Conservation (phyloP, 768 basidiomycete genomes). For the Termitomyces sp. region DNA sequence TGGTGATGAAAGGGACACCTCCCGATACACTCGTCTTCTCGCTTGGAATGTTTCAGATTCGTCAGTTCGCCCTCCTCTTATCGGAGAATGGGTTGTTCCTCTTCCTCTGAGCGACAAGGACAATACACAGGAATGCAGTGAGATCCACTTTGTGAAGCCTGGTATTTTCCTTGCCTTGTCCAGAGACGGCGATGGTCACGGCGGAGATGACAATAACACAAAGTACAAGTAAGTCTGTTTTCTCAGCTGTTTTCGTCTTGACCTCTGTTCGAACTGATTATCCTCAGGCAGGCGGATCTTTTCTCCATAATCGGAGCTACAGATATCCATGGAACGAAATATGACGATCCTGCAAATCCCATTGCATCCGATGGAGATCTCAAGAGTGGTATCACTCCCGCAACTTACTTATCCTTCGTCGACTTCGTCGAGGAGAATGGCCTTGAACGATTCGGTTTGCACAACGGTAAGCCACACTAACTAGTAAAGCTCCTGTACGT, state of each 20-base stretch:
- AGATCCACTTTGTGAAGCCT: conserved; percentile 52
- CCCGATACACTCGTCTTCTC: conserved; percentile 52
- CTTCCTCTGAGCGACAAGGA: conserved; percentile 46
- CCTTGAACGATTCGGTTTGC: conserved; percentile 59
- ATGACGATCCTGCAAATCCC: conserved; percentile 50
- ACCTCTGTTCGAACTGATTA: conserved; percentile 9
- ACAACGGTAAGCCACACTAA: conserved; percentile 37
- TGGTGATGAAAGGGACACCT: conserved; percentile 42
- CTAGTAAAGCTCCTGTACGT: background rate
- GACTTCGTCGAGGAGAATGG: conserved; percentile 50
- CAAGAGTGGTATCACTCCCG: conserved; percentile 44
- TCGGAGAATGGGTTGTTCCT: conserved; percentile 60
- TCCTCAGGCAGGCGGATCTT: conserved; percentile 52
- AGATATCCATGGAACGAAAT: conserved; percentile 55
- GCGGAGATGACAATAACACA: conserved; percentile 45
- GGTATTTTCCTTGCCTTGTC: conserved; percentile 58
- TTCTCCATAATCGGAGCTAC: conserved; percentile 57
- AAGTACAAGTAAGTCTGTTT: conserved; percentile 43
- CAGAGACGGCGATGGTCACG: conserved; percentile 59
- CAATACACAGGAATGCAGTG: conserved; percentile 51
- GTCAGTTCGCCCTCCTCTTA: conserved; percentile 31
- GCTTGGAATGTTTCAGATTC: conserved; percentile 48
- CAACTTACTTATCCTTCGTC: conserved; percentile 54
- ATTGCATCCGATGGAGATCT: conserved; percentile 50
- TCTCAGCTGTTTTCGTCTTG: too few relatives aligned